Percentiles rank a stretch among this genome's conserved stretches.
Evolutionary conservation across 345 rosid genomes (phyloP).

Genomic region (Turnera subulata): DNA sequence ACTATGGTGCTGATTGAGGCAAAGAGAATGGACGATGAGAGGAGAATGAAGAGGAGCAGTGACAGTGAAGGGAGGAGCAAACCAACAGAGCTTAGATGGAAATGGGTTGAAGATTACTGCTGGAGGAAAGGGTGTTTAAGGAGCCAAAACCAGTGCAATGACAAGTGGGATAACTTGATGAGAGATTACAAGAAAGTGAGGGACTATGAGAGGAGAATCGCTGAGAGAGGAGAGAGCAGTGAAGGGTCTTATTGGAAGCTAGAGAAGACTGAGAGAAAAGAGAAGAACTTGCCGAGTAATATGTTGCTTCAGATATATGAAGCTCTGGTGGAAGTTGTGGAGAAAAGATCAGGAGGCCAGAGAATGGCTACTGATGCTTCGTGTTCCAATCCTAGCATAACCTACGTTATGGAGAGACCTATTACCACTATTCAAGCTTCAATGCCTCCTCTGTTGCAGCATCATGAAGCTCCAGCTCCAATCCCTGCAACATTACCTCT

Average conservation of each 20-base stretch:
- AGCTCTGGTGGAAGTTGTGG: constrained; percentile 63
- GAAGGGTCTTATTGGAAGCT: constrained; percentile 65
- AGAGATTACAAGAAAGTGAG: constrained; percentile 91
- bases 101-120: constrained; percentile 92
- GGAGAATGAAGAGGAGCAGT: constrained; percentile 58
- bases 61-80: constrained; percentile 41
- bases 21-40: constrained; percentile 79
- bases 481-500: constrained; percentile 23
- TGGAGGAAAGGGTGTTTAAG: constrained; percentile 70
- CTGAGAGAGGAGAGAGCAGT: constrained; percentile 15
- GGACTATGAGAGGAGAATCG: constrained; percentile 48
- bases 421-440: constrained; percentile 7
- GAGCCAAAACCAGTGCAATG: constrained; percentile 95
- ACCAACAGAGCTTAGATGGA: constrained; percentile 84
- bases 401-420: constrained; percentile 18
- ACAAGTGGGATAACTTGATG: constrained; percentile 97
- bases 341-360: constrained; percentile 37
- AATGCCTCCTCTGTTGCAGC: constrained; percentile 33
- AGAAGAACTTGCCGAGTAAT: constrained; percentile 68
- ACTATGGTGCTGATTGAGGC: constrained; percentile 85
- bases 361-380: constrained; percentile 9
- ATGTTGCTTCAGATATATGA: constrained; percentile 66
- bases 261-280: constrained; percentile 81
- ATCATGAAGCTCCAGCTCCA: constrained; percentile 34
- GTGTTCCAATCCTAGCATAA: constrained; percentile 15